Evolutionary conservation across 2,329 filamentous ascomycete genomes (phyloP).

Genomic region (Botrytis sinoallii): DNA sequence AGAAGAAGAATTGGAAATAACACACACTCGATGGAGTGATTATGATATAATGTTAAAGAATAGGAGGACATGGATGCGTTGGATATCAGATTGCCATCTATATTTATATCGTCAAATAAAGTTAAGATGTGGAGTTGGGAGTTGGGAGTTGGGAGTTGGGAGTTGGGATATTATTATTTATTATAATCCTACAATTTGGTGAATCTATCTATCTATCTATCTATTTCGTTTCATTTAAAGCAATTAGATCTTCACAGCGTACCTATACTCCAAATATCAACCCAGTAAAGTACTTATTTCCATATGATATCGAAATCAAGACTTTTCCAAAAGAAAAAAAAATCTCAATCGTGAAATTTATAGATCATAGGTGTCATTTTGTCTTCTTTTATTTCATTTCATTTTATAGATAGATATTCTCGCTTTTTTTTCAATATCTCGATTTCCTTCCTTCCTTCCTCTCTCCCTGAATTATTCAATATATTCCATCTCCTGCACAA

Average conservation of each 20-base stretch:
- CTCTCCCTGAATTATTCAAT: too few species aligned
- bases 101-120: neutral
- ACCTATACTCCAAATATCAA: neutral
- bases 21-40: neutral
- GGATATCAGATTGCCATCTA: neutral
- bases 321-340: too few species aligned
- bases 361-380: too few species aligned
- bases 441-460: too few species aligned
- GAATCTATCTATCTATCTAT: too few species aligned
- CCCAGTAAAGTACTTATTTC: accelerated
- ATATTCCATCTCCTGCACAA: too few species aligned
- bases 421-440: neutral
- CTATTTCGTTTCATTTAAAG: too few species aligned
- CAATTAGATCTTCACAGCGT: accelerated
- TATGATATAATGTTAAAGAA: neutral
- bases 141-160: neutral
- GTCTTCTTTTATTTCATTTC: neutral
- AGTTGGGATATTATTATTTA: neutral
- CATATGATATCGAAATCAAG: too few species aligned
- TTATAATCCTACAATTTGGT: too few species aligned
- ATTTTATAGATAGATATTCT: too few species aligned
- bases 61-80: neutral
- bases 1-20: neutral
- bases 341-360: too few species aligned
- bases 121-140: neutral